These are phyloP conservation scores for Austroboletus rostrupii DNA, from an alignment of 1,284 basidiomycete species.

Conservation along the genomic window DNA sequence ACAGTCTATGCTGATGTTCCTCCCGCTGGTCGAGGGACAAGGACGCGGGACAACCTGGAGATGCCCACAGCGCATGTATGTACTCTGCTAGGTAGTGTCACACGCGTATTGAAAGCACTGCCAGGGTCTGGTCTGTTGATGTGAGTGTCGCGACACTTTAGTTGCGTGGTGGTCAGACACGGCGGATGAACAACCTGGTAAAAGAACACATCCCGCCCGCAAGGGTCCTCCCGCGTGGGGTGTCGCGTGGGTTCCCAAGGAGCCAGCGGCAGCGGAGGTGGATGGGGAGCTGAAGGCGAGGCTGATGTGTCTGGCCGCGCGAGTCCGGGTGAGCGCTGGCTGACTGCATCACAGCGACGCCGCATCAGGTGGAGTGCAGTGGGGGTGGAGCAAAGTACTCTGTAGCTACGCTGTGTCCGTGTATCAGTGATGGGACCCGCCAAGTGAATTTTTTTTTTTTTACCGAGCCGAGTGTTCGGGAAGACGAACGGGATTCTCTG, in stretches of 20 bases:
- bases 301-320: slow-evolving; percentile 52
- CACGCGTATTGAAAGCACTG: not conserved
- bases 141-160: slow-evolving; percentile 7
- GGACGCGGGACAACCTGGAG: slow-evolving; percentile 89
- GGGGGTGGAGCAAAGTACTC: too few relatives aligned
- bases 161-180: slow-evolving; percentile 27
- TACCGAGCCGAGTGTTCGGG: too few relatives aligned
- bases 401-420: too few relatives aligned
- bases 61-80: slow-evolving; percentile 42
- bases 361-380: not conserved
- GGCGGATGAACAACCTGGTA: slow-evolving; percentile 84
- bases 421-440: too few relatives aligned
- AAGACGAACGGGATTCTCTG: not conserved
- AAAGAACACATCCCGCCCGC: slow-evolving; percentile 65
- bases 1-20: slow-evolving; percentile 84
- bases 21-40: slow-evolving; percentile 82
- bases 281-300: slow-evolving; percentile 81
- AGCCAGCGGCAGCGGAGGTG: slow-evolving; percentile 49
- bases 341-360: not conserved
- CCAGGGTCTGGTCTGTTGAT: not conserved
- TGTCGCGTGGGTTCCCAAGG: slow-evolving; percentile 26
- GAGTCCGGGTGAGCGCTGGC: not conserved
- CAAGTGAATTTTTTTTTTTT: too few relatives aligned
- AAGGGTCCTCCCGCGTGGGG: slow-evolving; percentile 30
- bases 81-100: not conserved